Conservation (phyloP, 768 basidiomycete species). For the Kwoniella mangroviensis region DNA sequence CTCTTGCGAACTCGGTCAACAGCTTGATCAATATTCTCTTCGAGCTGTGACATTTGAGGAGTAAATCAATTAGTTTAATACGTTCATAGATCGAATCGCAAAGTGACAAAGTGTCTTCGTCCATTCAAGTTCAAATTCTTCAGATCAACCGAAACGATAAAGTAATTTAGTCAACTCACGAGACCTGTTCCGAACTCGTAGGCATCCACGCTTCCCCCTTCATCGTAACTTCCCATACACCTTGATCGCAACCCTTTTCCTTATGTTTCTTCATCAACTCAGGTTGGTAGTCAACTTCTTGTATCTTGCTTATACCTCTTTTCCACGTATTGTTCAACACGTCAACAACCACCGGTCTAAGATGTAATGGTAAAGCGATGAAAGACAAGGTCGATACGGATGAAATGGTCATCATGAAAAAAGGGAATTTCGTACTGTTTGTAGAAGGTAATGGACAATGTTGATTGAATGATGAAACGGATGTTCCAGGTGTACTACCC, state of each 20-base stretch:
- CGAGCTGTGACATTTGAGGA: slow-evolving; percentile 25
- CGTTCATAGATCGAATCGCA: background rate
- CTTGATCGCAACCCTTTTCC: slow-evolving; percentile 48
- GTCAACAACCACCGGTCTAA: slow-evolving; percentile 40
- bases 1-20: slow-evolving; percentile 47
- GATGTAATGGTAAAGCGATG: slow-evolving; percentile 44
- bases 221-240: slow-evolving; percentile 49
- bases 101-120: background rate
- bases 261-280: slow-evolving; percentile 46
- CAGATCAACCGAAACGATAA: background rate
- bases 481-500: slow-evolving; percentile 41
- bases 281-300: slow-evolving; percentile 44
- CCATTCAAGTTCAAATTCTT: background rate
- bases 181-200: slow-evolving; percentile 41
- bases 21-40: slow-evolving; percentile 47
- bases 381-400: slow-evolving; percentile 46
- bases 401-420: slow-evolving; percentile 45
- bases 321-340: slow-evolving; percentile 41
- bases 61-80: background rate
- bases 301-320: slow-evolving; percentile 35
- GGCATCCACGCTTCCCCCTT: slow-evolving; percentile 48
- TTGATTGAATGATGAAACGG: slow-evolving; percentile 39
- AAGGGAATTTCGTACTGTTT: slow-evolving; percentile 35
- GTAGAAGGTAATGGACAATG: slow-evolving; percentile 44
- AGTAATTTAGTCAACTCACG: slow-evolving; percentile 31